Evolutionary conservation across 352 stramenopile species (phyloP).

Genomic region (Pythium guiyangense): DNA sequence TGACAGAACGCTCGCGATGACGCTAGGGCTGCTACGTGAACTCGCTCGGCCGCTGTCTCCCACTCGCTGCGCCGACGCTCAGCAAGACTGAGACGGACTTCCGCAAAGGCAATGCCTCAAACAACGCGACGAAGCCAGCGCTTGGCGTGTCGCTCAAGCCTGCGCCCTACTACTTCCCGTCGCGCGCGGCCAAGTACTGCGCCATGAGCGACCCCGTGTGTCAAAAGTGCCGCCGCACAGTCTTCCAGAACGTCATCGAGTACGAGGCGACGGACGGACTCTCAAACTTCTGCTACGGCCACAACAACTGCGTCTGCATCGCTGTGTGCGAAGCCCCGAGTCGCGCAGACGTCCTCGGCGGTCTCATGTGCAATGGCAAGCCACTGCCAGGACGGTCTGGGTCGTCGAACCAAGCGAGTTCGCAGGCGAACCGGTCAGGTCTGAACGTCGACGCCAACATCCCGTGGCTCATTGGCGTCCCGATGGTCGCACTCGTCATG

Average conservation of each 20-base stretch:
- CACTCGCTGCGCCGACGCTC: conserved; percentile 5
- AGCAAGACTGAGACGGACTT: conserved; percentile 25
- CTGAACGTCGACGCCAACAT: conserved; percentile 25
- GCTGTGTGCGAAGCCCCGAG: conserved; percentile 32
- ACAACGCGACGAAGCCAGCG: conserved; percentile 13
- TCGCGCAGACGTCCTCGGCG: conserved; percentile 21
- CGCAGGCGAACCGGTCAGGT: conserved; percentile 6
- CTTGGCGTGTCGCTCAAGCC: conserved; percentile 3
- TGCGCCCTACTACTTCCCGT: conserved; percentile 22
- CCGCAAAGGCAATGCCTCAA: conserved; percentile 14
- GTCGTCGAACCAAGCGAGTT: conserved; percentile 18
- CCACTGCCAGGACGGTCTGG: conserved; percentile 5
- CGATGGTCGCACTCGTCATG: conserved; percentile 30
- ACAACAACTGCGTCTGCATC: conserved; percentile 37
- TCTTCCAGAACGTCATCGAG: conserved; percentile 39
- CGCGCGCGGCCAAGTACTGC: conserved; percentile 28
- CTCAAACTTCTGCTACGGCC: conserved; percentile 29
- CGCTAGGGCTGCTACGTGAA: conserved; percentile 16
- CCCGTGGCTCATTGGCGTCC: conserved; percentile 34
- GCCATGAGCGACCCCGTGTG: conserved; percentile 32
- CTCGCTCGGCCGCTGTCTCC: conserved; percentile 8
- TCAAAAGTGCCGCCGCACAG: conserved; percentile 21
- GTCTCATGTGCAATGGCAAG: conserved; percentile 22
- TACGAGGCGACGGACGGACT: conserved; percentile 25
- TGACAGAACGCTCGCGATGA: background rate